Evolutionary conservation across 352 stramenopile genomes (phyloP).

Genomic region (Salisapilia sapeloensis): DNA sequence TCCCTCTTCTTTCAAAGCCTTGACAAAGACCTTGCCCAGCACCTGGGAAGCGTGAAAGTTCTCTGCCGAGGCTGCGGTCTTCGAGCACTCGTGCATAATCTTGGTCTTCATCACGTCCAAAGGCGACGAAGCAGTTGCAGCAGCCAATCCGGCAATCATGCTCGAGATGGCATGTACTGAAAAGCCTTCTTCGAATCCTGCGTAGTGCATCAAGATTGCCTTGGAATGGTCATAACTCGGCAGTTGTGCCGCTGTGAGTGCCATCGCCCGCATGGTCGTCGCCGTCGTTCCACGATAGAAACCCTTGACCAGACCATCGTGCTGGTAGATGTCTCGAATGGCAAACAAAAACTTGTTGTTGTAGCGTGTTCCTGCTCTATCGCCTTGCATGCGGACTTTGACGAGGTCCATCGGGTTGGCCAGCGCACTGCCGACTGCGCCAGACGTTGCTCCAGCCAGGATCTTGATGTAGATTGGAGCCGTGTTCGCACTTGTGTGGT

Average conservation of each 20-base stretch:
- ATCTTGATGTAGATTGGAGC: constrained; percentile 56
- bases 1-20: constrained; percentile 31
- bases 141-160: constrained; percentile 57
- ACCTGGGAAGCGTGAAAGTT: constrained; percentile 14
- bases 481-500: constrained; percentile 2
- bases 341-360: constrained; percentile 38
- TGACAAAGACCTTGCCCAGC: constrained; percentile 30
- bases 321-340: constrained; percentile 36
- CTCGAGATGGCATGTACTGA: constrained; percentile 44
- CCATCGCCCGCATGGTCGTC: constrained; percentile 49
- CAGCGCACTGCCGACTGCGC: constrained; percentile 38
- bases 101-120: constrained; percentile 77
- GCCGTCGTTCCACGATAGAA: constrained; percentile 57
- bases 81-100: constrained; percentile 60
- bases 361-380: constrained; percentile 39
- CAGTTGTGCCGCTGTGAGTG: constrained; percentile 56
- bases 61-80: constrained; percentile 13
- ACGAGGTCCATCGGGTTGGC: constrained; percentile 68
- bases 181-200: constrained; percentile 32
- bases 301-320: constrained; percentile 36
- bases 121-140: constrained; percentile 46
- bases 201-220: constrained; percentile 27
- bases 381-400: constrained; percentile 66
- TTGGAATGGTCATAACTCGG: constrained; percentile 76
- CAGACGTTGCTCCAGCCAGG: constrained; percentile 34